Base-by-base conservation (phyloP, 768 basidiomycete species). In the Phylloporus rhodoxanthus region DNA sequence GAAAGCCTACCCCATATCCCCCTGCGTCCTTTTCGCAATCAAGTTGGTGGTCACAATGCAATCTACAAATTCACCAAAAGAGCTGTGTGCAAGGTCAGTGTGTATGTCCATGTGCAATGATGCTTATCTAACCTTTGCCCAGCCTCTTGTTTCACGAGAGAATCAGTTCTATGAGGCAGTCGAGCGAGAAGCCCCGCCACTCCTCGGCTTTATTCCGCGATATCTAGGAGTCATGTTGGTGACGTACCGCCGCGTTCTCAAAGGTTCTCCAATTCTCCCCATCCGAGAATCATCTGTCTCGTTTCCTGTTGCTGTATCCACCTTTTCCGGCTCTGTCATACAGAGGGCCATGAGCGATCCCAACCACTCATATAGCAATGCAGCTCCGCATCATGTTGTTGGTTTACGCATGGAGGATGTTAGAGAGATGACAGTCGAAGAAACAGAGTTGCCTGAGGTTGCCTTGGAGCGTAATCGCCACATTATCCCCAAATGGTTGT, bases 211-310 rank as follows among this genome's bases (percentile, higher is more conserved):
- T 62, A 96, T 97, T 52, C 96, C 96, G n/a, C 85, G 94, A 38
- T 99, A 99, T 68, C 76, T 99, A 14, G 96, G 96, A 20, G 96
- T 99, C 47, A 96, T 99, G 92, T 79, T 98, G 36, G 95, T 99
- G 59, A 95, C 87, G 45, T 98, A 98, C 64, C 83, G 96, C 21
- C 80, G 86, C 13, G 87, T 91, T 34, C 70, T 77, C 13, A 82
- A 76, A 59, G 60, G 67, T 11, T 59, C 57, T 28, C 54, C 56
- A 26, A 56, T 65, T 9, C 57, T 59, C 46, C 52, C 63, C 21
- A 61, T 13, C 26, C 48, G 51, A n/a, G 52, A 59, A 33, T 45
- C 47, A 34, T 20, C 59, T 34, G 1, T 53, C 34, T 39, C 54
- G 19, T 43, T 50, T 29, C 60, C 59, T 9, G 53, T 58, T 15